These are phyloP conservation scores for Talaromyces sp. DNA, from an alignment of 2,329 filamentous ascomycete genomes.

Conservation along the genomic window DNA sequence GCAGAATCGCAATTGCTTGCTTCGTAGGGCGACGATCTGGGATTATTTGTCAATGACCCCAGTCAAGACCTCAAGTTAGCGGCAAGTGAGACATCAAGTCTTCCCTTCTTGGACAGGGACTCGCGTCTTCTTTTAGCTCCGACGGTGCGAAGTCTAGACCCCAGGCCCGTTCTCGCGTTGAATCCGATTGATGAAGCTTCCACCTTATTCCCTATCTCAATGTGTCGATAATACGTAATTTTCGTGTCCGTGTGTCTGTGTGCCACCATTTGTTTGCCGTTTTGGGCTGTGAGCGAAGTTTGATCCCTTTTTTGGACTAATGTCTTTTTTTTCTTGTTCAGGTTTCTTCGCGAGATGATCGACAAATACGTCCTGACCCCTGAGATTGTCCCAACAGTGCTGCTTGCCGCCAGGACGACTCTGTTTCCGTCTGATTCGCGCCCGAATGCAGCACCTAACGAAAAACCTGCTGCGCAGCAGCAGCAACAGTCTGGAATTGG, in stretches of 20 bases:
- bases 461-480: slow-evolving; percentile 24
- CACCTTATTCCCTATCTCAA: background rate
- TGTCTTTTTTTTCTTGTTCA: slow-evolving; percentile 16
- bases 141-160: background rate
- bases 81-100: slow-evolving; percentile 4
- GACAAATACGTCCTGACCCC: slow-evolving; percentile 62
- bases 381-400: slow-evolving; percentile 59
- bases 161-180: background rate
- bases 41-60: slow-evolving; percentile 6
- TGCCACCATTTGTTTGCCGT: background rate
- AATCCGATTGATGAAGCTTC: background rate
- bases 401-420: slow-evolving; percentile 61
- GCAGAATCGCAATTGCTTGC: background rate
- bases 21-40: background rate
- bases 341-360: slow-evolving; percentile 43
- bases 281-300: background rate
- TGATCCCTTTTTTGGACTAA: background rate
- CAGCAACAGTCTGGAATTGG: background rate
- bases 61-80: background rate
- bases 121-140: slow-evolving; percentile 4
- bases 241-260: background rate
- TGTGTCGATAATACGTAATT: background rate
- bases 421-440: slow-evolving; percentile 83
- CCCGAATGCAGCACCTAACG: slow-evolving; percentile 44
- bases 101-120: background rate